These are phyloP conservation scores for Neotropicomus parvogracilis DNA, from an alignment of 1,284 basidiomycete species.

Conservation along the genomic window DNA sequence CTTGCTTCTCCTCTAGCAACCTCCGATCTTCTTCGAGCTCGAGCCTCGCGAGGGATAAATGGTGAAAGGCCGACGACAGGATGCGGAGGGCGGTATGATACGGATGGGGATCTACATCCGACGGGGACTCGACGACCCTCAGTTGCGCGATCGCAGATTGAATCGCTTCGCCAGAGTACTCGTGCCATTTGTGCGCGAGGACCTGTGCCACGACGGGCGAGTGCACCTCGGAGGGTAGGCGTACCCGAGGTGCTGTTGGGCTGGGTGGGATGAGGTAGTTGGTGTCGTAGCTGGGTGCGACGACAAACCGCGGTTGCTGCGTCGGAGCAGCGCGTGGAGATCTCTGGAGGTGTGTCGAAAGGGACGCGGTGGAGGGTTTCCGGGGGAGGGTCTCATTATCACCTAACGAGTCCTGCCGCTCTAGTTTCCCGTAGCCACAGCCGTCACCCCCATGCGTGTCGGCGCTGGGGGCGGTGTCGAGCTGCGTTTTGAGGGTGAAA, in stretches of 20 bases:
- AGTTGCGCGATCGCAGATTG: slow-evolving; percentile 54
- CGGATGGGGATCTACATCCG: slow-evolving; percentile 48
- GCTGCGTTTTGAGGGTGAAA: slow-evolving; percentile 57
- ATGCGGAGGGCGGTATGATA: slow-evolving; percentile 66
- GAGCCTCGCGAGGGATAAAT: slow-evolving; percentile 49
- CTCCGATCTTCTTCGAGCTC: slow-evolving; percentile 61
- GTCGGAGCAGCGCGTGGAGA: slow-evolving; percentile 17
- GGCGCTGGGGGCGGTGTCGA: slow-evolving; percentile 34
- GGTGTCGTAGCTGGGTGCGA: slow-evolving; percentile 46
- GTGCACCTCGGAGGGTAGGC: slow-evolving; percentile 27
- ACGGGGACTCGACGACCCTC: slow-evolving; percentile 40
- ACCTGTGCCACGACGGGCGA: slow-evolving; percentile 41
- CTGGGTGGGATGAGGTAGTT: slow-evolving; percentile 22
- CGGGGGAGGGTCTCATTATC: slow-evolving; percentile 21
- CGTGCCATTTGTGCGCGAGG: slow-evolving; percentile 64
- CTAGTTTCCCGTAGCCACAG: slow-evolving; percentile 42
- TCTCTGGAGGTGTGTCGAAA: slow-evolving; percentile 36
- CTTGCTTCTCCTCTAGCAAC: slow-evolving; percentile 55
- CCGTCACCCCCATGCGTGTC: neutral
- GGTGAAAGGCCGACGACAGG: slow-evolving; percentile 62
- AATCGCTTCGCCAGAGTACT: slow-evolving; percentile 67
- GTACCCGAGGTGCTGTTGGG: slow-evolving; percentile 12
- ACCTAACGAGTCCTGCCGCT: slow-evolving; percentile 30
- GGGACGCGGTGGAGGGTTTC: slow-evolving; percentile 32
- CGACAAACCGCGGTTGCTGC: slow-evolving; percentile 50